These are phyloP conservation scores for Syzygium oleosum DNA, from an alignment of 345 rosid species.

Conservation along the genomic window DNA sequence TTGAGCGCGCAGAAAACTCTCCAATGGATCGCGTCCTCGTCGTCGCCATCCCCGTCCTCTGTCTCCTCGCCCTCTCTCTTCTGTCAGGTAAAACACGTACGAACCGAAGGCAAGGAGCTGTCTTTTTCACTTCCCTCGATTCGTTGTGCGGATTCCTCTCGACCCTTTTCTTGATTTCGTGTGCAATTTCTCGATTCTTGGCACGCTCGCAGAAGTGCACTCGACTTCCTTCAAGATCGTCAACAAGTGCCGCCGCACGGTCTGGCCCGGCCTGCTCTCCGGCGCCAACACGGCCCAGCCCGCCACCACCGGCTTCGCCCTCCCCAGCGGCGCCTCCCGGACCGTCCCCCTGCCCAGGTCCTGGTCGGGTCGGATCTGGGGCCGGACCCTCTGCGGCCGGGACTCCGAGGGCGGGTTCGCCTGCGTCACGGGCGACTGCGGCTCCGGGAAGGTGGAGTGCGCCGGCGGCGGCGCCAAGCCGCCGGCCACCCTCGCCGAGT, in stretches of 20 bases:
- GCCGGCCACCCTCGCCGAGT: conserved; percentile 87
- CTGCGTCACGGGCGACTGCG: conserved; percentile 80
- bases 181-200: neutral
- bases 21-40: neutral
- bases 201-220: neutral
- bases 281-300: conserved; percentile 64
- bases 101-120: neutral
- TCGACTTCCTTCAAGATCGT: conserved; percentile 54
- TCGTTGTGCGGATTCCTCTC: neutral
- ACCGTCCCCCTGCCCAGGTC: conserved; percentile 42
- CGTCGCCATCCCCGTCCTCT: neutral
- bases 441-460: conserved; percentile 60
- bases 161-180: neutral
- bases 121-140: neutral
- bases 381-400: conserved; percentile 41
- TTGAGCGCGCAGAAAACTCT: neutral
- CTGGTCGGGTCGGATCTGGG: conserved; percentile 97
- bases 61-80: neutral
- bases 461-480: conserved; percentile 66
- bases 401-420: conserved; percentile 35
- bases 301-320: conserved; percentile 71
- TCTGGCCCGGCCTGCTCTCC: conserved; percentile 89
- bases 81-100: neutral
- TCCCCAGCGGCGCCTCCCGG: conserved; percentile 46
- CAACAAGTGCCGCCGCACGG: conserved; percentile 61